A percentile compares a stretch with the other conserved stretches of the same genome.
Conservation (phyloP, 106 monocot species). For the Triglochin maritima region DNA sequence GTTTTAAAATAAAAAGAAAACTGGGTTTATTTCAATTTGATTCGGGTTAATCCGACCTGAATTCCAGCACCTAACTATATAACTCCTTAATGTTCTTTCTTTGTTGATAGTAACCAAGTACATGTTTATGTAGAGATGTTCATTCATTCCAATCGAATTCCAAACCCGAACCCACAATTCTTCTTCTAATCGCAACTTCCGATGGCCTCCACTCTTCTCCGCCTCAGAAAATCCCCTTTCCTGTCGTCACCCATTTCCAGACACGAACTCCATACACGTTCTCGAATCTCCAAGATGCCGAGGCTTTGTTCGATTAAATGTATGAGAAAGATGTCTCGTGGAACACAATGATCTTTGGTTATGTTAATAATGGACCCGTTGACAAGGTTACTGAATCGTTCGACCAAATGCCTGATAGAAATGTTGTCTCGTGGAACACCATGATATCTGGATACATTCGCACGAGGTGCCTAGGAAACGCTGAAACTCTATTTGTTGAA, state of each 20-base stretch:
- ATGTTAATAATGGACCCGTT: slow-evolving; percentile 16
- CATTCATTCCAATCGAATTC: too few species aligned
- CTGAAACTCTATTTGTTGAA: slow-evolving; percentile 14
- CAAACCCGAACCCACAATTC: too few species aligned
- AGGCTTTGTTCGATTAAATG: slow-evolving; percentile 5
- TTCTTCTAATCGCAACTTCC: too few species aligned
- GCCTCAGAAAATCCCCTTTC: slow-evolving; percentile 17
- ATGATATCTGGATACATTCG: slow-evolving; percentile 33
- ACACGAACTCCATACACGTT: slow-evolving; percentile 10
- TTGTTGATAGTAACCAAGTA: too few species aligned
- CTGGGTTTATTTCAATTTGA: too few species aligned
- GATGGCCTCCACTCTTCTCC: too few species aligned
- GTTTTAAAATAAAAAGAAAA: too few species aligned
- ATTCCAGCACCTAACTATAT: too few species aligned
- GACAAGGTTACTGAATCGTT: slow-evolving; percentile 43
- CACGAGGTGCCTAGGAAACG: slow-evolving; percentile 16
- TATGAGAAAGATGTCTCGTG: slow-evolving; percentile 47
- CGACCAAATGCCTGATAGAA: slow-evolving; percentile 22
- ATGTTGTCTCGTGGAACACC: slow-evolving; percentile 5
- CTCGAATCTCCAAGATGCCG: slow-evolving; percentile 4
- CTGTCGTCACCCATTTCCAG: slow-evolving; percentile 18
- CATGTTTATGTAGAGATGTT: too few species aligned
- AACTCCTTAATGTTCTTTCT: too few species aligned
- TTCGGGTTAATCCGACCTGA: too few species aligned
- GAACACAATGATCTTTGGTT: slow-evolving; percentile 59